phyloP scores from a whole-genome alignment of 352 stramenopile genomes.

The Pseudoperonospora humuli region DNA sequence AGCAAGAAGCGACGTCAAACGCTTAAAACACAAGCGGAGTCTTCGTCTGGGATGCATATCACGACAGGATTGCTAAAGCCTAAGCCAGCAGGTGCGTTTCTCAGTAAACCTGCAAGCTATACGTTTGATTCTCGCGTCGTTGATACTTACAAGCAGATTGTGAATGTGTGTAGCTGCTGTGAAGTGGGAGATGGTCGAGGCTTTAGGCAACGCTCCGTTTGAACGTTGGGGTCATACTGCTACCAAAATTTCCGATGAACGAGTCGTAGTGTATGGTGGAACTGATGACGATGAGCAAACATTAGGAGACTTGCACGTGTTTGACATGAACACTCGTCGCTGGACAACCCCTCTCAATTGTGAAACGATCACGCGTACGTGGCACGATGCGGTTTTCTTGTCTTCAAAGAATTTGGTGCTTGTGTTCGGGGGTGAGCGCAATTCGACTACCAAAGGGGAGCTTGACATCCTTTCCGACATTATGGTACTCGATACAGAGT shows the following conservation, averaged over 20 bases:
- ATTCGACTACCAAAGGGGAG: constrained; percentile 39
- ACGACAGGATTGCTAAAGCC: constrained; percentile 9
- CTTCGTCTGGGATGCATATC: constrained; percentile 16
- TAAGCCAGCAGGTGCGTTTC: constrained; percentile 20
- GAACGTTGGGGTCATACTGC: constrained; percentile 88
- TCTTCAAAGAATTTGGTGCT: constrained; percentile 84
- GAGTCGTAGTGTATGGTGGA: constrained; percentile 88
- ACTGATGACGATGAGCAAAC: constrained; percentile 81
- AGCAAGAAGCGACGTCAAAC: constrained; percentile 32
- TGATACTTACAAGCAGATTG: constrained; percentile 2
- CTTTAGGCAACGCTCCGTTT: constrained; percentile 22
- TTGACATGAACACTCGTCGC: constrained; percentile 58
- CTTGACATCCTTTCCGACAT: constrained; percentile 74
- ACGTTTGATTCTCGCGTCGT: too few relatives aligned
- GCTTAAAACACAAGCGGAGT: constrained; percentile 19
- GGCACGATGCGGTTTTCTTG: constrained; percentile 89
- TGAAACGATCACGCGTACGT: constrained; percentile 81
- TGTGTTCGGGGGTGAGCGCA: constrained; percentile 89
- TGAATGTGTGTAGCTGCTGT: constrained; percentile 11
- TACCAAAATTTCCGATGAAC: constrained; percentile 80
- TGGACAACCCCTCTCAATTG: constrained; percentile 87
- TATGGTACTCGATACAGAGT: constrained; percentile 91
- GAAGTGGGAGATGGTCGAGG: constrained; percentile 36
- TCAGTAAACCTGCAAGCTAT: too few relatives aligned
- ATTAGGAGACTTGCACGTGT: constrained; percentile 82